Percentiles rank a stretch among this genome's conserved stretches.
These are phyloP conservation scores for Jatropha multifida DNA, from an alignment of 441 rosid genomes.

Conservation along the genomic window DNA sequence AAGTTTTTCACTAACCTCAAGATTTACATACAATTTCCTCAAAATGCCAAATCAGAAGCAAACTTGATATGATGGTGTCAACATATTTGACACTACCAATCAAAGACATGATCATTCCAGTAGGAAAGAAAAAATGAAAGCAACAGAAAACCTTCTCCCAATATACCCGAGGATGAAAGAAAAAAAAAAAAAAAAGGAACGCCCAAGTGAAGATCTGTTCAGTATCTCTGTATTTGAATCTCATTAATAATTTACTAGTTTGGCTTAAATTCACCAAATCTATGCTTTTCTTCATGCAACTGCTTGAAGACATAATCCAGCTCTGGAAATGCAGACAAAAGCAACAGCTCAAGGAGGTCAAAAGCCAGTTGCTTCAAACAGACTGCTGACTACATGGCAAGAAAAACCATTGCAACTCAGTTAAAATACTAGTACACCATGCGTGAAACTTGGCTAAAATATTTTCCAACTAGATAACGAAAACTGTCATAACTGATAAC, in stretches of 20 bases:
- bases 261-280: conserved; percentile 62
- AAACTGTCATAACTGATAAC: background rate
- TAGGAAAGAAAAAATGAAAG: conserved; percentile 13
- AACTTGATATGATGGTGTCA: conserved; percentile 20
- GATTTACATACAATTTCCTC: conserved; percentile 38
- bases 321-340: conserved; percentile 81
- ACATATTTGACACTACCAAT: conserved; percentile 20
- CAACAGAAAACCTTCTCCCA: background rate
- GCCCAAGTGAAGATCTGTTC: conserved; percentile 1
- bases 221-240: conserved; percentile 6
- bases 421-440: background rate
- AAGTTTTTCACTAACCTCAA: conserved; percentile 18
- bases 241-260: conserved; percentile 16
- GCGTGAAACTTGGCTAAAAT: background rate
- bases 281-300: conserved; percentile 65
- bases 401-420: background rate
- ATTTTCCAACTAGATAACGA: background rate
- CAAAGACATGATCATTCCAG: conserved; percentile 8
- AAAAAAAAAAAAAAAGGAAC: conserved; percentile 4
- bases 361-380: conserved; percentile 75
- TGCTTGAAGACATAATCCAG: conserved; percentile 60
- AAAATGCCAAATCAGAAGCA: conserved; percentile 16
- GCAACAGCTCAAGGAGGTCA: conserved; percentile 81
- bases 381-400: conserved; percentile 64
- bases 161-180: conserved; percentile 5